Evolutionary conservation across 1,139 yeast species (phyloP).

Genomic region (Magnusiomyces fungicola): DNA sequence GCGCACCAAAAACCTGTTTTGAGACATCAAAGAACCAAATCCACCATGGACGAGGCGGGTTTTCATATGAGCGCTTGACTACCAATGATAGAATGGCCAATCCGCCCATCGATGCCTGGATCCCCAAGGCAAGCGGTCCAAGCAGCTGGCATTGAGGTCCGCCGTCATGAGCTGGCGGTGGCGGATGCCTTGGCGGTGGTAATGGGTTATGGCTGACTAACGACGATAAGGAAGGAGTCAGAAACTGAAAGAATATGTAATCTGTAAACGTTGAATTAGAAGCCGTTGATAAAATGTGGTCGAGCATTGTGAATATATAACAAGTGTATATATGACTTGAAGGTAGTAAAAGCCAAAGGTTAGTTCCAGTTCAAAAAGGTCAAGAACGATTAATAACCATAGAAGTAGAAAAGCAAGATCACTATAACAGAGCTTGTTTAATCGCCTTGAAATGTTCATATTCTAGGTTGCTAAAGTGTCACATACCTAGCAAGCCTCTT

Average conservation of each 20-base stretch:
- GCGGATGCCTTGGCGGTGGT: constrained; percentile 4
- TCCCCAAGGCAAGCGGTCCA: constrained; percentile 38
- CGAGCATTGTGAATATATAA: no score
- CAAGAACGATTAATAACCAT: no score
- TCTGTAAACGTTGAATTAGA: no score
- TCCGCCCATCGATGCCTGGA: constrained; percentile 51
- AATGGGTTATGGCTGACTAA: background rate
- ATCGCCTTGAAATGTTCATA: no score
- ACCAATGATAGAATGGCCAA: constrained; percentile 69
- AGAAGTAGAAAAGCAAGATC: no score
- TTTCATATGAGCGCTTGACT: constrained; percentile 67
- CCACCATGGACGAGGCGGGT: constrained; percentile 79
- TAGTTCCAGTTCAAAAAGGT: no score
- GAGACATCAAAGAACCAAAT: constrained; percentile 88
- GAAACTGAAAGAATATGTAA: background rate
- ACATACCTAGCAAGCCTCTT: no score
- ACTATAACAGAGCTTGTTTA: no score
- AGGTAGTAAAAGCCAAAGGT: no score
- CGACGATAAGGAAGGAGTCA: background rate
- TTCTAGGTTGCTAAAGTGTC: no score
- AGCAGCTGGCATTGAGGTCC: constrained; percentile 33
- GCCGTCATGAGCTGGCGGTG: constrained; percentile 8
- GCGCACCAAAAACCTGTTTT: constrained; percentile 81
- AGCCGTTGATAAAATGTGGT: no score
- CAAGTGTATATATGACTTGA: no score